phyloP scores from a whole-genome alignment of 371 early-diverging fungal genomes.

The Mortierella sp. region DNA sequence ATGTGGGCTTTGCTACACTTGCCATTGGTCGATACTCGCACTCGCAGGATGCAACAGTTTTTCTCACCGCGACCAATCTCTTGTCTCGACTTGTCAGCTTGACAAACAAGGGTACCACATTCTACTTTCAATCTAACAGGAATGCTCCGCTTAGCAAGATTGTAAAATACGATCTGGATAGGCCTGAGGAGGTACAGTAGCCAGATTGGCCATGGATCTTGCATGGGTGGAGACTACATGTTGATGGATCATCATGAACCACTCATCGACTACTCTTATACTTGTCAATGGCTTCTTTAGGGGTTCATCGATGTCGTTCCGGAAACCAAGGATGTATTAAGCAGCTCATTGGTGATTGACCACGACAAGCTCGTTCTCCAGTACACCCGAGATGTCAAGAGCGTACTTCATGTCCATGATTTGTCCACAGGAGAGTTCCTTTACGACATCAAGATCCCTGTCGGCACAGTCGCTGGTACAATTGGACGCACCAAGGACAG shows the following conservation, averaged over 20 bases:
- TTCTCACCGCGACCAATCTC: background rate
- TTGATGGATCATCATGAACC: no score
- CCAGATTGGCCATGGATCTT: no score
- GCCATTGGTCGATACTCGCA: no score
- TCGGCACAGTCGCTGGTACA: slow-evolving; percentile 34
- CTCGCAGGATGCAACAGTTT: no score
- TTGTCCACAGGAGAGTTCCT: slow-evolving; percentile 40
- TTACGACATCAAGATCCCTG: slow-evolving; percentile 35
- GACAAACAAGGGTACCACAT: slow-evolving; percentile 65
- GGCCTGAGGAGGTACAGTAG: slow-evolving; percentile 58
- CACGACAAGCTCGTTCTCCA: slow-evolving; percentile 63
- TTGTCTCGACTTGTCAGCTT: slow-evolving; percentile 29
- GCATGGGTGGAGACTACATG: no score
- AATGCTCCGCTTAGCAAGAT: slow-evolving; percentile 68
- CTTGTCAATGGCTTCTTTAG: no score
- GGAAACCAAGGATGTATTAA: slow-evolving; percentile 62
- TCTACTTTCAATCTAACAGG: slow-evolving; percentile 71
- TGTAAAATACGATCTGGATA: slow-evolving; percentile 66
- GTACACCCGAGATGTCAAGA: slow-evolving; percentile 72
- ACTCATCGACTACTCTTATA: no score
- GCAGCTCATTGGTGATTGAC: slow-evolving; percentile 52
- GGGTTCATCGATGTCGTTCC: slow-evolving; percentile 69
- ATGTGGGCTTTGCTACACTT: no score
- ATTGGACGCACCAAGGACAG: slow-evolving; percentile 30
- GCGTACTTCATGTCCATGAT: slow-evolving; percentile 34